phyloP scores from a whole-genome alignment of 2,329 filamentous ascomycete species.

The Neofusicoccum parvum region DNA sequence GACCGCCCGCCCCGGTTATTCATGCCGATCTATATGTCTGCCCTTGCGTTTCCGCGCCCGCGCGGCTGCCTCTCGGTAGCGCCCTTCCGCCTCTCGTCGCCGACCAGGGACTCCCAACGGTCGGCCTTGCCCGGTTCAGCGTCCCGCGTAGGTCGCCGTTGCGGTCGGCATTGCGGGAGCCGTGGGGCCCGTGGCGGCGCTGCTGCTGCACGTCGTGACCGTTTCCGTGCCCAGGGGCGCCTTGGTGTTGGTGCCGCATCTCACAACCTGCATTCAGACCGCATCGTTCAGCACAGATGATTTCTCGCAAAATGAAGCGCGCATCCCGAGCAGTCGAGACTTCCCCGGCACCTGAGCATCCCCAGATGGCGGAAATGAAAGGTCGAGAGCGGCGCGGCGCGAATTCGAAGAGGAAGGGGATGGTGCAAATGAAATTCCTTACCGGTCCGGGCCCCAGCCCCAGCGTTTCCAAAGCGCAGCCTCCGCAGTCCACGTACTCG shows the following conservation, averaged over 20 bases:
- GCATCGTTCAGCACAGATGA: slow-evolving; percentile 3
- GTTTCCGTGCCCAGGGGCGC: slow-evolving; percentile 12
- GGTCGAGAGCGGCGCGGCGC: background rate
- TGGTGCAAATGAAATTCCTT: background rate
- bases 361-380: slow-evolving; percentile 16
- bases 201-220: background rate
- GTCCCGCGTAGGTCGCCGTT: background rate
- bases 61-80: background rate
- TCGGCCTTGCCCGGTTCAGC: no score
- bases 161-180: background rate
- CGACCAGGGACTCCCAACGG: no score
- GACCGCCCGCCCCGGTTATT: background rate
- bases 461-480: slow-evolving; percentile 28
- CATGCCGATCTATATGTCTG: slow-evolving; percentile 5
- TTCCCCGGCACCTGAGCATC: background rate
- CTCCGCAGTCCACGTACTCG: slow-evolving; percentile 31
- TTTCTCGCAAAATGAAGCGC: background rate
- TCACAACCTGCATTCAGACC: slow-evolving; percentile 2
- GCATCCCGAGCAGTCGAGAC: background rate
- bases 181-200: background rate
- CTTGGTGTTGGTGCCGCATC: background rate
- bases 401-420: background rate
- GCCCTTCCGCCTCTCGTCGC: background rate
- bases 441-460: slow-evolving; percentile 32
- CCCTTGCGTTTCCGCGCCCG: background rate